Evolutionary conservation across 257 asterid genomes (phyloP).

Genomic region (Solanum megistacrolobum): DNA sequence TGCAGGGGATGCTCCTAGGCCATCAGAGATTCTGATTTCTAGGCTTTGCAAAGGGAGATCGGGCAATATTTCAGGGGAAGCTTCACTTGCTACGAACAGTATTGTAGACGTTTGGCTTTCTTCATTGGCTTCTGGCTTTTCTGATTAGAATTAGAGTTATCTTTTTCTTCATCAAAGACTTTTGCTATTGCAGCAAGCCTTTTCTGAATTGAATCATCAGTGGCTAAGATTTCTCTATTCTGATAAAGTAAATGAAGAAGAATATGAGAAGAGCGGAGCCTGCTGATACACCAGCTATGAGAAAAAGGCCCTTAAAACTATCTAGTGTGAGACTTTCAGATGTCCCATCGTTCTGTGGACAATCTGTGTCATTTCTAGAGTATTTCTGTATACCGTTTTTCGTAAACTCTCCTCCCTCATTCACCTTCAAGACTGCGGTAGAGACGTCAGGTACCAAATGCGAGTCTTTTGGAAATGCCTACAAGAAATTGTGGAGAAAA

Average conservation of each 20-base stretch:
- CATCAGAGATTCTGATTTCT: background rate
- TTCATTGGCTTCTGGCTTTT: background rate
- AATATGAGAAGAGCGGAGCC: conserved; percentile 23
- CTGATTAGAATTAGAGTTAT: background rate
- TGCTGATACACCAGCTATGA: conserved; percentile 22
- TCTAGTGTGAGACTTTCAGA: conserved; percentile 10
- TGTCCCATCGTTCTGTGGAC: background rate
- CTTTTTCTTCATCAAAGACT: conserved; percentile 20
- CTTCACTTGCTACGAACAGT: background rate
- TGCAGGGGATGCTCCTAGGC: background rate
- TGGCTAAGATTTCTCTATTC: conserved; percentile 13
- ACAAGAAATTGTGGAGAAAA: background rate
- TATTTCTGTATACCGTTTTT: conserved; percentile 8
- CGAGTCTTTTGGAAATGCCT: conserved; percentile 40
- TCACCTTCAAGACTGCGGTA: conserved; percentile 25
- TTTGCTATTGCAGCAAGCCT: background rate
- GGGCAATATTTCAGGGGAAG: background rate
- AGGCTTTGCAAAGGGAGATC: conserved; percentile 1
- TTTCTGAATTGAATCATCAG: background rate
- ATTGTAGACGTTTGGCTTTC: background rate
- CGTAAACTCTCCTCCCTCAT: conserved; percentile 7
- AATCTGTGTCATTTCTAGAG: conserved; percentile 3
- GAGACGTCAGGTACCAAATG: conserved; percentile 36
- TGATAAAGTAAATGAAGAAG: conserved; percentile 21
- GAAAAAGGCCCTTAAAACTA: conserved; percentile 25